These are phyloP conservation scores for Halophytophthora polymorphica DNA, from an alignment of 352 stramenopile genomes.

Conservation along the genomic window DNA sequence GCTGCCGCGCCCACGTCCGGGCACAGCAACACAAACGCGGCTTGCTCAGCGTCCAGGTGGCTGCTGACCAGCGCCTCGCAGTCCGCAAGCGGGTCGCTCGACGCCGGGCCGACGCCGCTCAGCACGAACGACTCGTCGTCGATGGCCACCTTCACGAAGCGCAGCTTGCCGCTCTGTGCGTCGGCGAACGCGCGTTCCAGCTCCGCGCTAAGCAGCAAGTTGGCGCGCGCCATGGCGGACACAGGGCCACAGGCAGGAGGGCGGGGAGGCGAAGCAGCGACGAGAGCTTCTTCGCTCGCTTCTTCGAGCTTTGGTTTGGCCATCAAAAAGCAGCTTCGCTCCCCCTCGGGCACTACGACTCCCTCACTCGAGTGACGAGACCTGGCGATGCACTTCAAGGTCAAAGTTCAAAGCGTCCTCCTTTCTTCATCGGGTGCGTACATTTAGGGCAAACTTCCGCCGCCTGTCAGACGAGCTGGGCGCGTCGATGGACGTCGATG, in stretches of 20 bases:
- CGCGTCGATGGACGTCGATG: too few relatives aligned
- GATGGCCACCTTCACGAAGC: constrained; percentile 69
- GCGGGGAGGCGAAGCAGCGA: too few relatives aligned
- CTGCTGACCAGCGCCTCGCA: constrained; percentile 27
- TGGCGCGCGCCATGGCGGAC: constrained; percentile 53
- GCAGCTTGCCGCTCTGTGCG: constrained; percentile 63
- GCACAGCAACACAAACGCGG: constrained; percentile 75
- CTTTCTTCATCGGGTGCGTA: too few relatives aligned
- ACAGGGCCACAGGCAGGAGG: background rate
- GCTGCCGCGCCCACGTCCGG: constrained; percentile 67
- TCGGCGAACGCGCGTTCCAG: constrained; percentile 69
- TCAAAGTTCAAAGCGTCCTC: too few relatives aligned
- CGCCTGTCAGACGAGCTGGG: too few relatives aligned
- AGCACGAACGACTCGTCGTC: constrained; percentile 64
- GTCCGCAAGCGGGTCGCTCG: constrained; percentile 41
- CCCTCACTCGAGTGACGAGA: too few relatives aligned
- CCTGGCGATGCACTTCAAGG: too few relatives aligned
- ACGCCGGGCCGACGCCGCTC: constrained; percentile 33
- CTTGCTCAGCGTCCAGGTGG: constrained; percentile 34
- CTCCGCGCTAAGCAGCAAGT: constrained; percentile 55
- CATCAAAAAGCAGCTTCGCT: too few relatives aligned
- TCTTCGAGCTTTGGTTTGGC: too few relatives aligned
- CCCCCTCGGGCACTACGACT: too few relatives aligned
- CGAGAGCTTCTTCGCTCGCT: too few relatives aligned
- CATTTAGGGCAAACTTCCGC: too few relatives aligned